Percentiles rank a stretch among this genome's conserved stretches.
Conservation (phyloP, 331 rosid species). For the Spiraea crenata region DNA sequence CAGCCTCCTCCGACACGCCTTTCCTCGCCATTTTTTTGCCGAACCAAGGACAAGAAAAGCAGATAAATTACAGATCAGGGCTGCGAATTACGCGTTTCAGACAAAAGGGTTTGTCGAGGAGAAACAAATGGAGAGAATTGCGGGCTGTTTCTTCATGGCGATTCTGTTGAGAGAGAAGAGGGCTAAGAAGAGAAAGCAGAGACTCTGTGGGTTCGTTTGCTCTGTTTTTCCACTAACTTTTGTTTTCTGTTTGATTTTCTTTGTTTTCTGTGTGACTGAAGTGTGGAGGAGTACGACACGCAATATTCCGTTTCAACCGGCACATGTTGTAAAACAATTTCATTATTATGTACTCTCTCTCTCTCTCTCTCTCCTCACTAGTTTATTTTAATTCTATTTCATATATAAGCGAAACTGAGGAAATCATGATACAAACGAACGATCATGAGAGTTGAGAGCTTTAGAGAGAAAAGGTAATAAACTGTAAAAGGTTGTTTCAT, state of each 20-base stretch:
- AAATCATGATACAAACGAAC: too few species aligned
- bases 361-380: neutral
- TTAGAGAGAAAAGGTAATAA: too few species aligned
- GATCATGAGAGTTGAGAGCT: too few species aligned
- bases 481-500: too few species aligned
- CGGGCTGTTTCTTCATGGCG: conserved; percentile 6
- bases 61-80: neutral
- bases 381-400: too few species aligned
- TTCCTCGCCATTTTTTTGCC: conserved; percentile 26
- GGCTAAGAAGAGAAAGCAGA: neutral
- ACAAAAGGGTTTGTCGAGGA: neutral
- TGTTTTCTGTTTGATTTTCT: neutral
- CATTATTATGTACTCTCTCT: neutral
- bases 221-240: neutral
- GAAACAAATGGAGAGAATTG: neutral
- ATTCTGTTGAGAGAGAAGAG: neutral
- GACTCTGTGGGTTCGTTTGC: neutral
- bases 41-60: neutral
- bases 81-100: neutral
- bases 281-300: neutral
- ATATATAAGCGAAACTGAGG: too few species aligned
- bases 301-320: neutral
- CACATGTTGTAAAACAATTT: neutral
- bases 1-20: conserved; percentile 12
- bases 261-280: neutral